phyloP scores from a whole-genome alignment of 2,329 filamentous ascomycete genomes.

The Didymella glomerata region DNA sequence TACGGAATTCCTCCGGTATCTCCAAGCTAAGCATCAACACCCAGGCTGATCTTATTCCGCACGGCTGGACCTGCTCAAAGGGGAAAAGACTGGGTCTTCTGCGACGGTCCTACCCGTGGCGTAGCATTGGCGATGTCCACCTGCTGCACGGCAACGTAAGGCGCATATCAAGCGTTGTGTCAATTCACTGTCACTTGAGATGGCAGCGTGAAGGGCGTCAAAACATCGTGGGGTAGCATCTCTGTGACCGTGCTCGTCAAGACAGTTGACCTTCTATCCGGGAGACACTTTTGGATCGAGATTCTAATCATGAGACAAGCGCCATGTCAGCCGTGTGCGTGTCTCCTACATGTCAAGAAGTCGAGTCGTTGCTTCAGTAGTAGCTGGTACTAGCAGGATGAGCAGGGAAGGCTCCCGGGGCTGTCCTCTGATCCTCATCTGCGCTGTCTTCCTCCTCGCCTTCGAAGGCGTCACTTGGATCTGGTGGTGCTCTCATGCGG shows the following conservation, averaged over 20 bases:
- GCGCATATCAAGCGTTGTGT: constrained; percentile 3
- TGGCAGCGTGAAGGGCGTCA: constrained; percentile 22
- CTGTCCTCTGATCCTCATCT: constrained; percentile 45
- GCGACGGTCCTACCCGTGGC: constrained; percentile 19
- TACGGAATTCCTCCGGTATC: constrained; percentile 20
- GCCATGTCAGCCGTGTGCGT: neutral
- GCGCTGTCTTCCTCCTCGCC: constrained; percentile 49
- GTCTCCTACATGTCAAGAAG: neutral
- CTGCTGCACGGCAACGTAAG: constrained; percentile 13
- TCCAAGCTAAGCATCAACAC: constrained; percentile 18
- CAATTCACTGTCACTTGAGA: constrained; percentile 6
- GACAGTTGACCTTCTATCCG: constrained; percentile 2
- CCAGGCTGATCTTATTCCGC: constrained; percentile 20
- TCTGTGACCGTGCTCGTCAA: neutral
- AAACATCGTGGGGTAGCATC: constrained; percentile 12
- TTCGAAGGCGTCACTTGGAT: constrained; percentile 55
- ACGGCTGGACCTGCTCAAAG: constrained; percentile 22
- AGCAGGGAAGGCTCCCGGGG: constrained; percentile 50
- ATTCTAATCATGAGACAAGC: neutral
- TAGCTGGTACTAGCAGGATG: constrained; percentile 44
- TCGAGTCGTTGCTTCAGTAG: constrained; percentile 36
- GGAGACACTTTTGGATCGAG: neutral
- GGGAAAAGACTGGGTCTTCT: constrained; percentile 8
- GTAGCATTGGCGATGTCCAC: constrained; percentile 7
- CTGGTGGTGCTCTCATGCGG: constrained; percentile 65